These are phyloP conservation scores for Penicillium sp. DNA, from an alignment of 2,329 filamentous ascomycete species.

Conservation along the genomic window DNA sequence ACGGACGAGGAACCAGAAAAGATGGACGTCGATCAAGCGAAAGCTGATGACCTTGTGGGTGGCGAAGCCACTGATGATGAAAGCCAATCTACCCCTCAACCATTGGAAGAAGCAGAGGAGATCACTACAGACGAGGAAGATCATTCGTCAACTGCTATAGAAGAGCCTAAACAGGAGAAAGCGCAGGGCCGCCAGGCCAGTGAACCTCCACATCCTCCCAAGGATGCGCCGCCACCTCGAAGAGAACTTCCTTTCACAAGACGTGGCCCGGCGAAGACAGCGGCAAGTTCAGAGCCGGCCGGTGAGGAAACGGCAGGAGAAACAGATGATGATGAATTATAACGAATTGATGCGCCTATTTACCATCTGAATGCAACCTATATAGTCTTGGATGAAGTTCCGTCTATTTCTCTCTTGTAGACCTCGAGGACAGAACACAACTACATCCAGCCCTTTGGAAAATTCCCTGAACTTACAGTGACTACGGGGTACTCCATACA, in stretches of 20 bases:
- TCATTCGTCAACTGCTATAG: neutral
- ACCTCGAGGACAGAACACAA: too few relatives aligned
- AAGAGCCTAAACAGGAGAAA: neutral
- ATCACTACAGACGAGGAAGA: conserved; percentile 30
- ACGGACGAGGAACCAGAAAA: conserved; percentile 35
- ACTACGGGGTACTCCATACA: too few relatives aligned
- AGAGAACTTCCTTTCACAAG: conserved; percentile 41
- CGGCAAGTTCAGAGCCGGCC: conserved; percentile 4
- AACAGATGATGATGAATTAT: conserved; percentile 42
- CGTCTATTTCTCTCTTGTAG: too few relatives aligned
- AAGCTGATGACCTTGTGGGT: conserved; percentile 6
- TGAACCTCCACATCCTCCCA: neutral
- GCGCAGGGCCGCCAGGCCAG: neutral
- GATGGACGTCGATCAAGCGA: conserved; percentile 32
- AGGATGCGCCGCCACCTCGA: conserved; percentile 33
- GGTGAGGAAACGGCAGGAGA: conserved; percentile 29
- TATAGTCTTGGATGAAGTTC: too few relatives aligned
- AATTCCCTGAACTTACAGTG: too few relatives aligned
- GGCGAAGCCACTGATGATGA: conserved; percentile 26
- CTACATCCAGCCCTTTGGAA: too few relatives aligned
- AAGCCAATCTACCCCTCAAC: conserved; percentile 27
- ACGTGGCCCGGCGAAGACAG: conserved; percentile 7
- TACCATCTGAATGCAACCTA: too few relatives aligned
- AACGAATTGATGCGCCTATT: neutral
- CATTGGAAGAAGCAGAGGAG: conserved; percentile 29